Conservation (phyloP, 2,329 filamentous ascomycete genomes). For the Ophiostoma sp. region DNA sequence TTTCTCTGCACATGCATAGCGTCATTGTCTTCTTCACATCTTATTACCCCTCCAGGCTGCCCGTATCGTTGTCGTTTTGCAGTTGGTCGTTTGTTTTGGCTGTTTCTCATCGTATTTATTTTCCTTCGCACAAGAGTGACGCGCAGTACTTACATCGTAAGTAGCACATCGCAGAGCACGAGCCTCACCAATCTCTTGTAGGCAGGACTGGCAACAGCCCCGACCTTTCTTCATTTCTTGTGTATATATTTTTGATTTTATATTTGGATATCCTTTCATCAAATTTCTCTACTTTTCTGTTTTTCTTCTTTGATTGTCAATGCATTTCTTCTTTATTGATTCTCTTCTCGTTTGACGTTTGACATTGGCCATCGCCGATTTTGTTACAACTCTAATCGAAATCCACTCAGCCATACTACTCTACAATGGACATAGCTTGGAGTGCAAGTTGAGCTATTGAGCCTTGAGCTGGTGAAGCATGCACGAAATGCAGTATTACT, state of each 20-base stretch:
- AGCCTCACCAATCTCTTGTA: slow-evolving; percentile 6
- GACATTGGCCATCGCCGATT: neutral
- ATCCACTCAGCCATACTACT: slow-evolving; percentile 6
- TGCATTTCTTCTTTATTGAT: neutral
- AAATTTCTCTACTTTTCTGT: neutral
- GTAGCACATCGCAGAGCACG: slow-evolving; percentile 3
- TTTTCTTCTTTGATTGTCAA: neutral
- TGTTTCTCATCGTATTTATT: neutral
- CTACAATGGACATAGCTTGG: neutral
- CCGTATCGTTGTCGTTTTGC: neutral
- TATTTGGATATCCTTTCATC: neutral
- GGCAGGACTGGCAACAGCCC: neutral
- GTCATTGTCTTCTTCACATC: neutral
- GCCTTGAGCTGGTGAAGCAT: neutral
- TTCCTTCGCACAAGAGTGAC: neutral
- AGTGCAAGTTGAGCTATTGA: neutral
- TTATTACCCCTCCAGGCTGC: neutral
- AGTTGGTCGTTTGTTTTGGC: neutral
- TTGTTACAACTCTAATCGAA: neutral
- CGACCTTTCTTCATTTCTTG: neutral
- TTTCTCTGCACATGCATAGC: neutral
- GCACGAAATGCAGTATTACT: neutral
- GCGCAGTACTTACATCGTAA: neutral
- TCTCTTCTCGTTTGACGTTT: neutral
- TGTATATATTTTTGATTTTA: neutral